Evolutionary conservation across 2,329 filamentous ascomycete species (phyloP).

Genomic region (Stemphylium lycopersici): DNA sequence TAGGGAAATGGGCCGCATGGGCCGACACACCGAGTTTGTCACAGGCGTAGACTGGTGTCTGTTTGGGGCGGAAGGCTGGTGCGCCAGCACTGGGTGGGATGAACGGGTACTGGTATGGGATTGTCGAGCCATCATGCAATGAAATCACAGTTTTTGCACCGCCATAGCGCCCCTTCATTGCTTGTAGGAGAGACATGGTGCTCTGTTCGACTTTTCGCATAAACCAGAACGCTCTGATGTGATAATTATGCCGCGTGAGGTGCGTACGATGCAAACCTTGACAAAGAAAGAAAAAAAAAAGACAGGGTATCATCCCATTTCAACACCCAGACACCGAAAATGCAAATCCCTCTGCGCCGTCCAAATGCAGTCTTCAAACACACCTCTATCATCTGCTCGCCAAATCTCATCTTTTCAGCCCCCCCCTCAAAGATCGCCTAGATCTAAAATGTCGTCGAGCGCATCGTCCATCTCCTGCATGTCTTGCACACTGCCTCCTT

Average conservation of each 20-base stretch:
- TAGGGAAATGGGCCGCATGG: constrained; percentile 83
- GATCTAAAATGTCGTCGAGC: constrained; percentile 48
- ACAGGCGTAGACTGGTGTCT: constrained; percentile 98
- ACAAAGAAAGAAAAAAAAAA: constrained; percentile 7
- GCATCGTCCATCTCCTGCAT: constrained; percentile 38
- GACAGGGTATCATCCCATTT: constrained; percentile 27
- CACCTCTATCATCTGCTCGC: not conserved
- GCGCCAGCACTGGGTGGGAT: constrained; percentile 93
- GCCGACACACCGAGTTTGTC: constrained; percentile 90
- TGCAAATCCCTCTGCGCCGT: constrained; percentile 4
- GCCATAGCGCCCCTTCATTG: no score
- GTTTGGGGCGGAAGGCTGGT: constrained; percentile 95
- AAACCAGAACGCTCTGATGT: no score
- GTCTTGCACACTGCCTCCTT: constrained; percentile 45
- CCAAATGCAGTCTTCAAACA: constrained; percentile 4
- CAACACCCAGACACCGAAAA: constrained; percentile 9
- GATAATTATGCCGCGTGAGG: no score
- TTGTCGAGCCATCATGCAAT: constrained; percentile 68
- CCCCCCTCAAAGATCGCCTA: constrained; percentile 29
- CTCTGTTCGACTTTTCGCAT: no score
- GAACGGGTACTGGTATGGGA: constrained; percentile 93
- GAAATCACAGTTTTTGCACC: not conserved
- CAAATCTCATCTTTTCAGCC: not conserved
- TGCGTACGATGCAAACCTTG: not conserved
- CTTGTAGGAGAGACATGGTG: no score